Percentiles rank a stretch among this genome's conserved stretches.
Conservation (phyloP, 2,329 filamentous ascomycete genomes). For the Aspergillus pseudotamarii region DNA sequence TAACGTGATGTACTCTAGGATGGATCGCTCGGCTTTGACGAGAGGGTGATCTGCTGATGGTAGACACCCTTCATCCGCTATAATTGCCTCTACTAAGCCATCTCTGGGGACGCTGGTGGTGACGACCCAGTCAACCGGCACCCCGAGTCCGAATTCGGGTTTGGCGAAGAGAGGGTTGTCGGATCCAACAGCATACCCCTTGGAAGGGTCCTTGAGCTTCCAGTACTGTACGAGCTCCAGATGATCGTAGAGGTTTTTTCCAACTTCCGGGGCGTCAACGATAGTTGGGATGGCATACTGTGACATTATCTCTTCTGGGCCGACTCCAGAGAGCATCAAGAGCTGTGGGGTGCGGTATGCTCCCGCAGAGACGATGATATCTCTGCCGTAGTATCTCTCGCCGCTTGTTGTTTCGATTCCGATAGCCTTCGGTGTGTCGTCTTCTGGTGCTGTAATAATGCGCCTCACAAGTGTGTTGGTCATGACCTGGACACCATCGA, state of each 20-base stretch:
- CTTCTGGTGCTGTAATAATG: neutral
- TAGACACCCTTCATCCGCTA: neutral
- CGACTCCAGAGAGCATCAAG: slow-evolving; percentile 36
- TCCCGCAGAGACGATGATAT: slow-evolving; percentile 49
- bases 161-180: slow-evolving; percentile 15
- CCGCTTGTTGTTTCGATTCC: neutral
- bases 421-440: neutral
- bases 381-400: slow-evolving; percentile 27
- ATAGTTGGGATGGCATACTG: slow-evolving; percentile 30
- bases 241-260: slow-evolving; percentile 17
- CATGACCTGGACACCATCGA: slow-evolving; percentile 6
- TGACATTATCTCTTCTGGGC: slow-evolving; percentile 26
- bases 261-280: slow-evolving; percentile 15
- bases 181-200: slow-evolving; percentile 19
- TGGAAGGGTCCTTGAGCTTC: slow-evolving; percentile 21
- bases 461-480: slow-evolving; percentile 13
- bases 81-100: slow-evolving; percentile 4
- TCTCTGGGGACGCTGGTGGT: slow-evolving; percentile 10
- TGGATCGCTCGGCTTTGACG: neutral
- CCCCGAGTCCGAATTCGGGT: slow-evolving; percentile 1
- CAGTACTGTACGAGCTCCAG: slow-evolving; percentile 13
- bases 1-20: neutral
- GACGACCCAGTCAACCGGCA: slow-evolving; percentile 20
- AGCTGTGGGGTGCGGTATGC: slow-evolving; percentile 47
- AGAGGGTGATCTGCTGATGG: neutral